Conservation (phyloP, 352 stramenopile genomes). For the Paralagenidium karlingii region DNA sequence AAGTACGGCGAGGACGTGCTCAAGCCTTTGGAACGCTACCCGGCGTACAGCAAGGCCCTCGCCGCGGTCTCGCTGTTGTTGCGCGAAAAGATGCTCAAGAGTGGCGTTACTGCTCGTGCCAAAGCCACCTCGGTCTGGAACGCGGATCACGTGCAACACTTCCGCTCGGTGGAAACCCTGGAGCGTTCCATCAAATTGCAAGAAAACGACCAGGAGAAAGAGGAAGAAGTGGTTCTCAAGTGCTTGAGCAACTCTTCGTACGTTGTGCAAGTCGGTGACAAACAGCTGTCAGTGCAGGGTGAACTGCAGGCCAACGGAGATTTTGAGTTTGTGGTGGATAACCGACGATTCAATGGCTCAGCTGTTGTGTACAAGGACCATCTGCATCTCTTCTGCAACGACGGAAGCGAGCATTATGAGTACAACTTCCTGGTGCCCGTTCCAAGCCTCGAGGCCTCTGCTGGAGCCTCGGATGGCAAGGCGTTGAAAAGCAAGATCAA, state of each 20-base stretch:
- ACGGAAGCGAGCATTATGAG: constrained; percentile 55
- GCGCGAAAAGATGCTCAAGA: constrained; percentile 27
- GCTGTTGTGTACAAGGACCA: constrained; percentile 51
- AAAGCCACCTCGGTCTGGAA: constrained; percentile 44
- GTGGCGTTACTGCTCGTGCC: constrained; percentile 8
- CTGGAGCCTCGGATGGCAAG: constrained; percentile 13
- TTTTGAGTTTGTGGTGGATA: constrained; percentile 54
- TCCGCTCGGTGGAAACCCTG: constrained; percentile 40
- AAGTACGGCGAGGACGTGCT: constrained; percentile 82
- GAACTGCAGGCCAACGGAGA: constrained; percentile 25
- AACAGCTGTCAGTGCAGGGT: constrained; percentile 11
- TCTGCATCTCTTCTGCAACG: constrained; percentile 66
- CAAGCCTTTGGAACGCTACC: constrained; percentile 31
- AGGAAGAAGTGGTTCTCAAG: constrained; percentile 25
- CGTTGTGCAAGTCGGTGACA: constrained; percentile 18
- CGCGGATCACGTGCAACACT: constrained; percentile 31
- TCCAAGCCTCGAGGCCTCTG: constrained; percentile 22
- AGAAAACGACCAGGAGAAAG: constrained; percentile 26
- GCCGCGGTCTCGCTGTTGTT: constrained; percentile 64
- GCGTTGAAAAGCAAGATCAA: constrained; percentile 38
- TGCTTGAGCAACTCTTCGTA: constrained; percentile 24
- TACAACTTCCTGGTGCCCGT: constrained; percentile 75
- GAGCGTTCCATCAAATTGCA: constrained; percentile 22
- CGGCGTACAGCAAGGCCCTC: constrained; percentile 51
- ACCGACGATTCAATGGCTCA: constrained; percentile 50